Base-by-base conservation (phyloP, 805 yeast species). In the Zygoascus flipseniorum region DNA sequence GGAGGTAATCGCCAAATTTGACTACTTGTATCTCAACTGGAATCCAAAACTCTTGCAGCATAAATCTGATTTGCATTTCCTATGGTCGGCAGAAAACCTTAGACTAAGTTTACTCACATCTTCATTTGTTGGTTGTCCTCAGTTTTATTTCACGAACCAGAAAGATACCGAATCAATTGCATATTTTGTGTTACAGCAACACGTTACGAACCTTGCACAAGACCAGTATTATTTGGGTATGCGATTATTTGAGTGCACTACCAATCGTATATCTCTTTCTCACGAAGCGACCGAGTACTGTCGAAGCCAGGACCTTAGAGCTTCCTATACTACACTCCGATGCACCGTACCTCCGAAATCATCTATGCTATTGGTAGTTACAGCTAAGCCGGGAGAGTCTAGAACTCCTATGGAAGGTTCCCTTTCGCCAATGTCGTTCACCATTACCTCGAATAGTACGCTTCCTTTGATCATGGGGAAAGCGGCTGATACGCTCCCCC, bases 21-120 rank as follows among this genome's bases (percentile, higher is more conserved):
- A 70, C 11, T 73, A 74, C 4, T 55, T 86, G 1, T 88, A 87
- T 63, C 54, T 87, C 42, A 86, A 82, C 63, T 85, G 95, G 92
- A 72, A 80, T 54, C 76, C 81, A 0, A 31, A 48, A 0, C 57
- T 61, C 5, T 72, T 70, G 39, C 28, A 50, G 2, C 45, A 50
- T 41, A 62, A 63, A 23, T 57, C 58, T 1, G 47, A 52, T 2
- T 52, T 63, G n/a, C 65, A 66, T 47, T 71, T 69, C 54, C 56
- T 54, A 8, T 53, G 59, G 47, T 65, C 62, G 14, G 73, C 69
- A 55, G 64, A 64, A 31, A 51, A 54, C 10, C 52, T 54, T 9
- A 48, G 6, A 18, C 10, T 49, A 47, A 39, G 44, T 20, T 16
- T 46, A 9, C 10, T 16, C 5, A 31, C 49, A 14, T 16, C 23